Evolutionary conservation across 768 basidiomycete species (phyloP), one percentile per base, ranked within the genome.

Genomic region (Pleurotus citrinopileatus): DNA sequence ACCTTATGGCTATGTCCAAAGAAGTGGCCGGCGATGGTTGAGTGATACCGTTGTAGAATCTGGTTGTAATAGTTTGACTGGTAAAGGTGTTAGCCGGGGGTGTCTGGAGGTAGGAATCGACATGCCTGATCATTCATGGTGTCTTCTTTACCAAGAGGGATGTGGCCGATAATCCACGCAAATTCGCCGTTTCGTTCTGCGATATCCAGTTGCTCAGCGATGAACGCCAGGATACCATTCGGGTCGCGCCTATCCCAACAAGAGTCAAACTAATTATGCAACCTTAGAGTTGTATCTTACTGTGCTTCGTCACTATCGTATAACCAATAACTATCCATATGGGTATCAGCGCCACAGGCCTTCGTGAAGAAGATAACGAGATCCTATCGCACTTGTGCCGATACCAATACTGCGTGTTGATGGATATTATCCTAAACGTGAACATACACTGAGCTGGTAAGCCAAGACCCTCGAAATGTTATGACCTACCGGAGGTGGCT

Each of bases 61-160:
- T 76, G 73, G 55, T 74, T 62, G 46, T 70, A 74, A 59, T 74
- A 74, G 57, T 74, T 72, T 3, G 73, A 74, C 66, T 74, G 59
- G 4, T 52, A 25, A 20, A 9, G n/a, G 3, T 2, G 4, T 27
- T 19, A 25, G 26, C 2, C 19, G 20, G 13, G 19, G 12, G 13
- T 7, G 17, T 20, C 15, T 19, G 26, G 19, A 43, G 12, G 20
- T 12, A 38, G 29, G 9, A 17, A 12, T 19, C 3, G 34, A 52
- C 34, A 20, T 5, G 60, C 63, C 55, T 62, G 62, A 50, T 61
- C 61, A 8, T 48, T 29, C 7, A 63, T 22, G 12, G 62, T 60
- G 44, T 71, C 71, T 22, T 60, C 59, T 48, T 67, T 66, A 1
- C 71, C 71, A 3, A 64, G 57, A 3, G 70, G 70, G 25, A 72